Evolutionary conservation across 306 rosid species (phyloP), one percentile per base, ranked within the genome.

Genomic region (Cucumis cinereus): DNA sequence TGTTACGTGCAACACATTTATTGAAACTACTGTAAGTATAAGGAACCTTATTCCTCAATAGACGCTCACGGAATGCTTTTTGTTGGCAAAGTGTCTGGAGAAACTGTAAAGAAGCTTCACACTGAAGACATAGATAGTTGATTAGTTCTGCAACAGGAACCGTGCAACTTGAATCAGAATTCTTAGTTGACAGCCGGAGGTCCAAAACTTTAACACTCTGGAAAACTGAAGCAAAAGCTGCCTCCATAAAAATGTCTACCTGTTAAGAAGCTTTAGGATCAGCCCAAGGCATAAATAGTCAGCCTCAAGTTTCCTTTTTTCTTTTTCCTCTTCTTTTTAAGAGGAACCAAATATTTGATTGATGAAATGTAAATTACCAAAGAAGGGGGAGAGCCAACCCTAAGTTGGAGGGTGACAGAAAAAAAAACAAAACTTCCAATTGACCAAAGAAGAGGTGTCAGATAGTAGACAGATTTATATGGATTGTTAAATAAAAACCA

Each of bases 31-130:
- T 38, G 49, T 20, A 8, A 35, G 7, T 20, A 66, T 38, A 66
- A n/a, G 75, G 79, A 81, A 94, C 97, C 98, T 94, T 91, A 86
- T 91, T 90, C 83, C 81, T 91, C 76, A 94, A 87, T 63, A 94
- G 87, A 69, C 89, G 88, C 85, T 94, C 98, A 78, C 89, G 90
- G 82, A 91, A 94, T 78, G 82, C 60, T 68, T 87, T 91, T 74
- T 91, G 98, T 79, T 94, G 98, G 86, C 96, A 90, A 59, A 91
- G 71, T 36, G 84, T 85, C 79, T 86, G 97, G 81, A 94, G 94
- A 91, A 89, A 90, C 85, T 94, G 98, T 70, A 94, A 83, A 81
- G 97, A 94, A 79, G 95, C 97, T 81, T 94, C 98, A 82, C 97
- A 91, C 82, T 91, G 98, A 88, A 87, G 96, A 83, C 89, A 89